These are phyloP conservation scores for Lactarius quietus DNA, from an alignment of 768 basidiomycete species.

Conservation along the genomic window DNA sequence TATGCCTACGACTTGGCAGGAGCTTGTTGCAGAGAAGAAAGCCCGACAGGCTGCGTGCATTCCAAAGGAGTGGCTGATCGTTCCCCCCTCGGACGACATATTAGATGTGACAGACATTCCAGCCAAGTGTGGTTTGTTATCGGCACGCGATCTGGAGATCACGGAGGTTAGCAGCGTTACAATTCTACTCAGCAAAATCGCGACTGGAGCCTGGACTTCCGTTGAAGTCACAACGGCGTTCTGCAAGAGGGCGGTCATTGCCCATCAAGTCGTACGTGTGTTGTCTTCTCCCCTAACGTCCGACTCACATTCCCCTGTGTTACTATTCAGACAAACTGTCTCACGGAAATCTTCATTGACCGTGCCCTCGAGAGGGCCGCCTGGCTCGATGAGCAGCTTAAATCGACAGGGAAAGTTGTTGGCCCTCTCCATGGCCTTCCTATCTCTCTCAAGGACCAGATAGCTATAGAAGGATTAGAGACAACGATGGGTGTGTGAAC, in stretches of 20 bases:
- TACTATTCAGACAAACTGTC: constrained; percentile 41
- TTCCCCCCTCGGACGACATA: constrained; percentile 42
- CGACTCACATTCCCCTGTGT: not conserved
- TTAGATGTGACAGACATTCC: constrained; percentile 56
- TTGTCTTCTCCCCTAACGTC: not conserved
- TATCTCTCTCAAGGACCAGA: constrained; percentile 46
- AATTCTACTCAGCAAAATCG: constrained; percentile 51
- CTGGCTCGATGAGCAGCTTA: constrained; percentile 41
- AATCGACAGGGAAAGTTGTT: constrained; percentile 38
- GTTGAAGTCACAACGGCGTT: constrained; percentile 47
- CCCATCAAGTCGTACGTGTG: constrained; percentile 43
- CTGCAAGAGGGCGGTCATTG: constrained; percentile 48
- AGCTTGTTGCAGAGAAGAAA: constrained; percentile 25
- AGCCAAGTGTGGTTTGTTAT: constrained; percentile 53
- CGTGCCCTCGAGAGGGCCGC: constrained; percentile 41
- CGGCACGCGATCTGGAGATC: constrained; percentile 53
- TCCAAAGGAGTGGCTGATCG: constrained; percentile 61
- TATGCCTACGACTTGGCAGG: constrained; percentile 22
- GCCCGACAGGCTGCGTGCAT: constrained; percentile 49
- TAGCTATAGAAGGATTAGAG: constrained; percentile 58
- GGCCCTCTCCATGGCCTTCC: constrained; percentile 48
- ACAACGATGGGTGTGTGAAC: constrained; percentile 47
- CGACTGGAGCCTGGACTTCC: constrained; percentile 52
- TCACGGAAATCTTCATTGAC: constrained; percentile 49
- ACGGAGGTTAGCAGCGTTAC: constrained; percentile 49